Evolutionary conservation across 2,329 filamentous ascomycete species (phyloP).

Genomic region (Coniella vitis): DNA sequence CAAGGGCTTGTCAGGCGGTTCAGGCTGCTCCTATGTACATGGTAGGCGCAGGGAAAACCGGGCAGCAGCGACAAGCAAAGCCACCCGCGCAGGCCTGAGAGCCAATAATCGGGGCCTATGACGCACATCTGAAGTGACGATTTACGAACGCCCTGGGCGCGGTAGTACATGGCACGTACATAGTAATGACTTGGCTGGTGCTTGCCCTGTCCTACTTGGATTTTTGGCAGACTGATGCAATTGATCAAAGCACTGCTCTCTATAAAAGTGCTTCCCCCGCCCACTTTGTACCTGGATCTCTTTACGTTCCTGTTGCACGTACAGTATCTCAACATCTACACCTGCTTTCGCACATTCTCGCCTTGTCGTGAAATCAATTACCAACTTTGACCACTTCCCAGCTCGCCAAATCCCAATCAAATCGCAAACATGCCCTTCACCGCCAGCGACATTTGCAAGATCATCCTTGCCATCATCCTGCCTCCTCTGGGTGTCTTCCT

Average conservation of each 20-base stretch:
- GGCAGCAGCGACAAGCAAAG: background rate
- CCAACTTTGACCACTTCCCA: background rate
- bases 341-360: no score
- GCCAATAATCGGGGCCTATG: conserved; percentile 4
- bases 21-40: no score
- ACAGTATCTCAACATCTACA: background rate
- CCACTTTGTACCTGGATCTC: background rate
- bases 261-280: conserved; percentile 12
- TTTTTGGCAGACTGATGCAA: conserved; percentile 12
- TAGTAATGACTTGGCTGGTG: no score
- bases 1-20: no score
- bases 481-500: conserved; percentile 91
- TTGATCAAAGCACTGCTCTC: background rate
- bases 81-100: background rate
- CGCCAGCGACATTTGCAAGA: conserved; percentile 55
- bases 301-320: background rate
- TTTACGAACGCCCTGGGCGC: background rate
- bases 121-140: background rate
- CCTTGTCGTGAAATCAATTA: background rate
- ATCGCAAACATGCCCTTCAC: conserved; percentile 50
- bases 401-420: background rate
- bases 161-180: no score
- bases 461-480: conserved; percentile 81
- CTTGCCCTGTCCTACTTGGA: no score
- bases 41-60: background rate